phyloP scores from a whole-genome alignment of 768 basidiomycete genomes.

The Amanita jacksonii region DNA sequence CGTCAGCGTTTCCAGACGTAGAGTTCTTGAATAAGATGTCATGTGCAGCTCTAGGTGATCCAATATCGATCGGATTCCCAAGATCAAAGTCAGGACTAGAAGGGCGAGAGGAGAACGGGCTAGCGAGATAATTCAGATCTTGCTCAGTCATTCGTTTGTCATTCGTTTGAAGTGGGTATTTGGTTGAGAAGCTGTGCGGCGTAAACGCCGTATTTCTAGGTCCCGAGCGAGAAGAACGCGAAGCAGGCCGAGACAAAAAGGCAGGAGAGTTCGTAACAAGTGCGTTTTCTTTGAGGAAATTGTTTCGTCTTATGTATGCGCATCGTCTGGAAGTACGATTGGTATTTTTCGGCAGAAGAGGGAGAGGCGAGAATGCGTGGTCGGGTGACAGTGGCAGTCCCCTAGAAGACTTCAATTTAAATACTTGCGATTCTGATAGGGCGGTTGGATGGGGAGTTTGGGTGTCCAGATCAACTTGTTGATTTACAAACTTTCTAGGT shows the following conservation, averaged over 20 bases:
- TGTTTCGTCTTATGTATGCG: conserved; percentile 2
- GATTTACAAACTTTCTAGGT: neutral
- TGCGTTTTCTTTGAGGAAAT: conserved; percentile 7
- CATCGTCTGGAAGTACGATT: neutral
- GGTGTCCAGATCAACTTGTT: neutral
- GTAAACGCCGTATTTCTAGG: neutral
- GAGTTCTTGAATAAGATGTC: neutral
- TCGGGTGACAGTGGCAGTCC: neutral
- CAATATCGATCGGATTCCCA: neutral
- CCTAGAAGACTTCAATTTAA: conserved; percentile 4
- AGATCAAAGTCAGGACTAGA: neutral
- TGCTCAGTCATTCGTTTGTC: neutral
- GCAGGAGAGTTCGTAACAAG: neutral
- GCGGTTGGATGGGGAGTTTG: conserved; percentile 6
- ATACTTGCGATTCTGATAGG: conserved; percentile 7
- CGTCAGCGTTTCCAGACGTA: too few species aligned
- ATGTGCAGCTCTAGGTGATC: neutral
- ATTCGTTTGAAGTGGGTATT: too few species aligned
- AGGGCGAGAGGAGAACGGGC: conserved; percentile 7
- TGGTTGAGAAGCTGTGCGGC: too few species aligned
- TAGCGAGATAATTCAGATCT: neutral
- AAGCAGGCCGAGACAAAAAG: neutral
- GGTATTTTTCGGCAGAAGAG: neutral
- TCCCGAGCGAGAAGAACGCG: neutral
- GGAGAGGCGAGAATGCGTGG: neutral